phyloP scores from a whole-genome alignment of 78 protist genomes.

The Mantamonas sphyraenae region DNA sequence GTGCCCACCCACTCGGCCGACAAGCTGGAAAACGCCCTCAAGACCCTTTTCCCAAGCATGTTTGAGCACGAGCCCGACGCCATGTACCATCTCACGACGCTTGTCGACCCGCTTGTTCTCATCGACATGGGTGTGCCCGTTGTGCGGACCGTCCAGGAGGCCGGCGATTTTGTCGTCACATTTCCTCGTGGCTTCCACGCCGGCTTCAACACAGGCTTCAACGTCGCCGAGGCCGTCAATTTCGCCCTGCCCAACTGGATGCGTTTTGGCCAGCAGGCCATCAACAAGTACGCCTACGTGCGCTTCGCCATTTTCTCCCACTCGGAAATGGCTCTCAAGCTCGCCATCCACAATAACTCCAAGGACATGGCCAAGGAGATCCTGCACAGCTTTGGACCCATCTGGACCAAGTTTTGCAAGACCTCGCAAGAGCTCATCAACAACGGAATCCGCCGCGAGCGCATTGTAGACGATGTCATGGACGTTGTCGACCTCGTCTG shows the following conservation, averaged over 20 bases:
- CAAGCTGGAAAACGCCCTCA: constrained; percentile 43
- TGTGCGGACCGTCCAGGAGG: constrained; percentile 46
- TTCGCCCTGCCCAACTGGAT: constrained; percentile 74
- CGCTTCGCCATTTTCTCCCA: too few relatives aligned
- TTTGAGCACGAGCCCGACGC: constrained; percentile 60
- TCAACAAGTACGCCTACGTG: constrained; percentile 34
- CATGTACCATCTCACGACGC: constrained; percentile 42
- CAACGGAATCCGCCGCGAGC: too few relatives aligned
- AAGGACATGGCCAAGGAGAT: too few relatives aligned
- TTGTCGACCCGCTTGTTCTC: constrained; percentile 43
- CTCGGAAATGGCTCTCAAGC: too few relatives aligned
- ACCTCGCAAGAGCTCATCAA: too few relatives aligned
- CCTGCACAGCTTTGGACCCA: too few relatives aligned
- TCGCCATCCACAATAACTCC: too few relatives aligned
- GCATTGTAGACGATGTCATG: too few relatives aligned
- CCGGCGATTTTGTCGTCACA: constrained; percentile 79
- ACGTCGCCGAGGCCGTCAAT: constrained; percentile 81
- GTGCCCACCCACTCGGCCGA: constrained; percentile 34
- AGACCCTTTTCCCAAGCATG: constrained; percentile 31
- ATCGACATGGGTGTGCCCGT: constrained; percentile 38
- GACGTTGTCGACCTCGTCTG: too few relatives aligned
- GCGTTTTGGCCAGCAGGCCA: constrained; percentile 34
- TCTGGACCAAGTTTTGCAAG: too few relatives aligned
- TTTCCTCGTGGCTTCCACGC: constrained; percentile 86
- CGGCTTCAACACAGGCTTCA: constrained; percentile 75